Base-by-base conservation (phyloP, 257 asterid species). In the Leptodermis oblonga region DNA sequence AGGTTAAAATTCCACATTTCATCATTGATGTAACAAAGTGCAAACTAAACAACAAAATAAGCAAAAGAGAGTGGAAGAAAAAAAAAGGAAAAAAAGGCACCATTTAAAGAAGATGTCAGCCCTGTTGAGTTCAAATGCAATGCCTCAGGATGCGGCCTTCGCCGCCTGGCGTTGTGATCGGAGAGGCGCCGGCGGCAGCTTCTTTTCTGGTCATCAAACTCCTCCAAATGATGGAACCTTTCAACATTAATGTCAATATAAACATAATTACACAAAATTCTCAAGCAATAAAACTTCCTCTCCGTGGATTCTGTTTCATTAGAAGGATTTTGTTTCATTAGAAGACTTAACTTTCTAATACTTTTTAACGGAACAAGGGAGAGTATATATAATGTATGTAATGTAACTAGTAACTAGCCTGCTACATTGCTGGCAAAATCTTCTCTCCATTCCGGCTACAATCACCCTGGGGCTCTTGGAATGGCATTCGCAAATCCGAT, bases 341-440 rank as follows among this genome's bases (percentile, higher is more conserved):
- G n/a, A n/a, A n/a, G n/a, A n/a, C n/a, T n/a, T n/a, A n/a, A n/a
- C n/a, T n/a, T n/a, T n/a, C n/a, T n/a, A n/a, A n/a, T n/a, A n/a
- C n/a, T n/a, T n/a, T n/a, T n/a, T n/a, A n/a, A n/a, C n/a, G n/a
- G n/a, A n/a, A n/a, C n/a, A n/a, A n/a, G n/a, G n/a, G n/a, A n/a
- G n/a, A n/a, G n/a, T n/a, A n/a, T n/a, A n/a, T n/a, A n/a, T n/a
- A n/a, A n/a, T n/a, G n/a, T n/a, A n/a, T n/a, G n/a, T n/a, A n/a
- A n/a, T n/a, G n/a, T n/a, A n/a, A n/a, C n/a, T n/a, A n/a, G n/a
- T n/a, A n/a, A 11, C 72, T 51, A 76, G 74, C 96, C 92, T 87
- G 96, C 96, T 89, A 81, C 97, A 91, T 71, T 87, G 96, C 53
- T 89, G 97, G 82, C 95, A 91, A 49, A 91, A 91, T 9, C 95